Conservation (phyloP, 208 protist genomes). For the Vickermania spadyakhi region DNA sequence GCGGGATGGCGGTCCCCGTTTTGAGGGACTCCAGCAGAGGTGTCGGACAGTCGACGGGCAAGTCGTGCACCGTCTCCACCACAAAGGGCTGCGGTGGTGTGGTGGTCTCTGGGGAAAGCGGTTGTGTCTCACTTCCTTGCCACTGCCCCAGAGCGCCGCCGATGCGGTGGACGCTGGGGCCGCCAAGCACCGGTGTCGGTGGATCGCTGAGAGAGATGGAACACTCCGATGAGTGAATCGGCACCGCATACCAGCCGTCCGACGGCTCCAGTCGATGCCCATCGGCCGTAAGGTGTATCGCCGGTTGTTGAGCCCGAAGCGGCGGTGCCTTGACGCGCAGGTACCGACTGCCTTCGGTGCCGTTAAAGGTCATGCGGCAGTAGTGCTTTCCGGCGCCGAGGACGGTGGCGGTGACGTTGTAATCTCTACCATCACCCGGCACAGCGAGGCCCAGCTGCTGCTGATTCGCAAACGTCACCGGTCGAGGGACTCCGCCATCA, state of each 20-base stretch:
- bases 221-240: slow-evolving; percentile 51
- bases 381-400: slow-evolving; percentile 38
- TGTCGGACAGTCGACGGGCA: slow-evolving; percentile 9
- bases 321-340: slow-evolving; percentile 53
- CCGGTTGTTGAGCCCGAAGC: not conserved
- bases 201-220: slow-evolving; percentile 21
- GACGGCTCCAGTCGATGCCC: slow-evolving; percentile 29
- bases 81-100: slow-evolving; percentile 19
- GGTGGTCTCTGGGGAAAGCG: not conserved
- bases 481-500: slow-evolving; percentile 31
- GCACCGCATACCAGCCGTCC: slow-evolving; percentile 55
- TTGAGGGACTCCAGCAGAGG: slow-evolving; percentile 40
- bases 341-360: slow-evolving; percentile 42
- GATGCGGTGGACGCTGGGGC: not conserved
- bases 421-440: slow-evolving; percentile 62
- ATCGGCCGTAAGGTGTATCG: slow-evolving; percentile 44
- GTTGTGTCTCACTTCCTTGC: not conserved
- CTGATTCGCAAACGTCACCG: slow-evolving; percentile 31
- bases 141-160: not conserved
- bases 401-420: slow-evolving; percentile 54
- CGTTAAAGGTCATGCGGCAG: slow-evolving; percentile 62
- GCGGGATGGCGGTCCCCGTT: slow-evolving; percentile 34
- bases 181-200: not conserved
- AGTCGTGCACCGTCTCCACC: slow-evolving; percentile 24
- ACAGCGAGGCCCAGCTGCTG: slow-evolving; percentile 30